phyloP scores from a whole-genome alignment of 805 yeast species.

The Saccharomycopsis synnaedendra region DNA sequence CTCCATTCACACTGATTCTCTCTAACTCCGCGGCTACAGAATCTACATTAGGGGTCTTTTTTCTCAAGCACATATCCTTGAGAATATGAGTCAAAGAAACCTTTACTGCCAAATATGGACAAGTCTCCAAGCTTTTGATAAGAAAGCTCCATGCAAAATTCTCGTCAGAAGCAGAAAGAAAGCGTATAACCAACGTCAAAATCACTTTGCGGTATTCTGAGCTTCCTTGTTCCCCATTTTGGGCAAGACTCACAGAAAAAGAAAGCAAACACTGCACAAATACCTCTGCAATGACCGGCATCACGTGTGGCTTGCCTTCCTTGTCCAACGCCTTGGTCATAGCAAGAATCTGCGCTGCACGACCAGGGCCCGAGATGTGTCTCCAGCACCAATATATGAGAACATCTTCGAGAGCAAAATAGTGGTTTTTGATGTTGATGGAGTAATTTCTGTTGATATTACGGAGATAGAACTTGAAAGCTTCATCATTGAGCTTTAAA shows the following conservation, averaged over 20 bases:
- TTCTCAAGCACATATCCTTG: conserved; percentile 44
- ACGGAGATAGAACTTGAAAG: too few relatives aligned
- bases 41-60: neutral
- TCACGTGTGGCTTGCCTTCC: neutral
- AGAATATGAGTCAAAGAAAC: conserved; percentile 54
- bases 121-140: conserved; percentile 47
- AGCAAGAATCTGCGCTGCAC: neutral
- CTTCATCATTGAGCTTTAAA: neutral
- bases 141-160: conserved; percentile 47
- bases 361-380: conserved; percentile 17
- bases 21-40: neutral
- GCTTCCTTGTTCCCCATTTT: neutral
- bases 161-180: conserved; percentile 50
- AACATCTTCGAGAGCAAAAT: conserved; percentile 20
- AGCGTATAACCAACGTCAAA: conserved; percentile 52
- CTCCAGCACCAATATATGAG: conserved; percentile 28
- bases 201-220: conserved; percentile 20
- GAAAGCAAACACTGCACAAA: conserved; percentile 21
- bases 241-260: conserved; percentile 15
- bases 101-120: conserved; percentile 54
- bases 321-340: neutral
- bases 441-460: too few relatives aligned
- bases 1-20: neutral
- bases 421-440: neutral
- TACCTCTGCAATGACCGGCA: conserved; percentile 9